These are phyloP conservation scores for Laguncularia racemosa DNA, from an alignment of 345 rosid genomes.

Conservation along the genomic window DNA sequence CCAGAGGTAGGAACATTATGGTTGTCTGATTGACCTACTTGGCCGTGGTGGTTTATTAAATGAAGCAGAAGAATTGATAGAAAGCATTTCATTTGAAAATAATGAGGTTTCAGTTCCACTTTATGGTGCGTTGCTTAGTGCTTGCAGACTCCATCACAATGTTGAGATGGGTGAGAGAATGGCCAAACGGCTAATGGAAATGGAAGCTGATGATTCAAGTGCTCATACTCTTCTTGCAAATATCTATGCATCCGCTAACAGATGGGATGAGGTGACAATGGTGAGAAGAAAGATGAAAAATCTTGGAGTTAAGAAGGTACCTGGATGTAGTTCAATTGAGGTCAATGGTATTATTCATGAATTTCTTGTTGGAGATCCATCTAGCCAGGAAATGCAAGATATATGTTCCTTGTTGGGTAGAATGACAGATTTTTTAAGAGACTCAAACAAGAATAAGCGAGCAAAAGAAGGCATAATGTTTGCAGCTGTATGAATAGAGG, in stretches of 20 bases:
- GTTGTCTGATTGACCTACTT: conserved; percentile 62
- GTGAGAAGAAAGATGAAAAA: conserved; percentile 71
- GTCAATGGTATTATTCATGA: conserved; percentile 40
- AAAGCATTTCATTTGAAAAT: conserved; percentile 22
- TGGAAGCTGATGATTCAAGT: conserved; percentile 45
- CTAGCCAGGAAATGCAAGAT: conserved; percentile 30
- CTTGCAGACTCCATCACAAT: conserved; percentile 57
- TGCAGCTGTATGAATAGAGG: too few relatives aligned
- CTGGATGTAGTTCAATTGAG: conserved; percentile 74
- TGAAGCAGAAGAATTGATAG: conserved; percentile 59
- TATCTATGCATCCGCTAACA: conserved; percentile 55
- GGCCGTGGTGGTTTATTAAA: conserved; percentile 61
- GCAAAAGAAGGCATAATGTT: too few relatives aligned
- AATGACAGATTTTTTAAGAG: conserved; percentile 13
- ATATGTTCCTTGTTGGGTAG: conserved; percentile 26
- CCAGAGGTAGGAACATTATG: conserved; percentile 67
- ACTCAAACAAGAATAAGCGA: conserved; percentile 11
- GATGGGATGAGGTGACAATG: conserved; percentile 67
- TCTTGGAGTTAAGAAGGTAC: conserved; percentile 57
- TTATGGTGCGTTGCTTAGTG: conserved; percentile 65
- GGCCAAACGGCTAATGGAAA: conserved; percentile 32
- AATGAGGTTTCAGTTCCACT: conserved; percentile 34
- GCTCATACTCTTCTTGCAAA: conserved; percentile 58
- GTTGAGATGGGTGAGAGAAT: conserved; percentile 54
- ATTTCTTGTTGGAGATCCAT: conserved; percentile 41